These are phyloP conservation scores for Arthrocladium fulminans DNA, from an alignment of 2,329 filamentous ascomycete species.

Conservation along the genomic window DNA sequence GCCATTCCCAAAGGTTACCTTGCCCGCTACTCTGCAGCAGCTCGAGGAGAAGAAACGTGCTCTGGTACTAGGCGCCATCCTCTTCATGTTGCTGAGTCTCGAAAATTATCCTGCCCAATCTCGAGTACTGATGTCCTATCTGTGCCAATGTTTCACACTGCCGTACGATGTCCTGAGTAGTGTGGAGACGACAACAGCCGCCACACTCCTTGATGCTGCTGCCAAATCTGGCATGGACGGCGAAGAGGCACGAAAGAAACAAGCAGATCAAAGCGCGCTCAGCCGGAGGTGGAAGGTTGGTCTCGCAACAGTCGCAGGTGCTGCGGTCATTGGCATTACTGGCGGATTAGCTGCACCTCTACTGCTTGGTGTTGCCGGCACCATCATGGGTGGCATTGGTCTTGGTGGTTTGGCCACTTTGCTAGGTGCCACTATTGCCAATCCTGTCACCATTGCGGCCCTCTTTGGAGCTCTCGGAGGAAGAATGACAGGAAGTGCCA, in stretches of 20 bases:
- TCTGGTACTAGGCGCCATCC: constrained; percentile 55
- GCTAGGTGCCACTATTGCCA: constrained; percentile 57
- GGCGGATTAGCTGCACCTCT: constrained; percentile 63
- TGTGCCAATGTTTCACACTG: constrained; percentile 58
- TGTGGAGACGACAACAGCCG: constrained; percentile 63
- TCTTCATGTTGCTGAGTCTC: constrained; percentile 59
- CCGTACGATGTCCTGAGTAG: constrained; percentile 50
- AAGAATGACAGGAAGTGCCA: constrained; percentile 64
- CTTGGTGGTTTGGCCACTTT: constrained; percentile 10
- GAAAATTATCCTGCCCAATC: constrained; percentile 63
- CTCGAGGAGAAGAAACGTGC: constrained; percentile 53
- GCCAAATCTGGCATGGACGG: constrained; percentile 55
- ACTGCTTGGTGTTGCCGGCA: constrained; percentile 60
- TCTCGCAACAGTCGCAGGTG: constrained; percentile 67
- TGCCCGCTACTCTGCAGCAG: constrained; percentile 15
- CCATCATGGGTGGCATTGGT: constrained; percentile 59
- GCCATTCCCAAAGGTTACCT: not conserved
- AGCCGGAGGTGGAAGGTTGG: constrained; percentile 64
- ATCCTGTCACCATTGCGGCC: constrained; percentile 60
- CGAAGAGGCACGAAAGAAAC: constrained; percentile 63
- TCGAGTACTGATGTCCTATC: constrained; percentile 55
- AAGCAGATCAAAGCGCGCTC: constrained; percentile 52
- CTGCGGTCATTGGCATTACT: constrained; percentile 64
- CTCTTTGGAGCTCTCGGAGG: constrained; percentile 73
- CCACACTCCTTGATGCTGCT: constrained; percentile 59